These are phyloP conservation scores for Wickerhamomyces rabaulensis DNA, from an alignment of 805 yeast species.

Conservation along the genomic window DNA sequence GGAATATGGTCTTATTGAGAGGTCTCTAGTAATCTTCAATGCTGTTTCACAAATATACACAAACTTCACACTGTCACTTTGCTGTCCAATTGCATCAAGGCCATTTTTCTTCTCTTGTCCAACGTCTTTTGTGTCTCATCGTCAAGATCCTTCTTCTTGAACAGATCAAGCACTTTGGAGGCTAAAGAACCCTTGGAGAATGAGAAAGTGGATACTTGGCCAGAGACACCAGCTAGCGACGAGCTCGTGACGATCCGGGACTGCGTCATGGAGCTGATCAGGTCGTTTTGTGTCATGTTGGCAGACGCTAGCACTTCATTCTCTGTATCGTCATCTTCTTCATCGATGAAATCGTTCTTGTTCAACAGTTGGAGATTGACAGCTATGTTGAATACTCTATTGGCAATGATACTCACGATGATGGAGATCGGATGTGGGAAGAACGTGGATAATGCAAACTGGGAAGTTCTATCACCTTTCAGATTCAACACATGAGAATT, in stretches of 20 bases:
- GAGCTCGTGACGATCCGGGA: slow-evolving; percentile 35
- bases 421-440: slow-evolving; percentile 36
- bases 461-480: slow-evolving; percentile 22
- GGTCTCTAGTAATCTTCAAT: neutral
- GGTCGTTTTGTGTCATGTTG: slow-evolving; percentile 14
- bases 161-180: slow-evolving; percentile 3
- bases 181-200: slow-evolving; percentile 17
- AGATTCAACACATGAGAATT: slow-evolving; percentile 11
- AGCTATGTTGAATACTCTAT: slow-evolving; percentile 20
- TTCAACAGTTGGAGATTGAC: slow-evolving; percentile 23
- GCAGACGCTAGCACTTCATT: slow-evolving; percentile 12
- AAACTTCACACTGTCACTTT: neutral
- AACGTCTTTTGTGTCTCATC: slow-evolving; percentile 11
- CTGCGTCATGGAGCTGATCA: slow-evolving; percentile 29
- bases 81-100: slow-evolving; percentile 33
- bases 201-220: slow-evolving; percentile 28
- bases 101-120: slow-evolving; percentile 37
- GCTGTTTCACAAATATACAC: too few species aligned
- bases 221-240: slow-evolving; percentile 34
- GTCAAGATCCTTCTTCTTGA: neutral
- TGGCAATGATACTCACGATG: slow-evolving; percentile 20
- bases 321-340: slow-evolving; percentile 20
- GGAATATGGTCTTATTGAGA: too few species aligned
- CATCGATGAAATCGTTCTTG: slow-evolving; percentile 17
- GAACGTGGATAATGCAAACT: slow-evolving; percentile 32